phyloP scores from a whole-genome alignment of 345 rosid species.

The Excoecaria cochinchinensis region DNA sequence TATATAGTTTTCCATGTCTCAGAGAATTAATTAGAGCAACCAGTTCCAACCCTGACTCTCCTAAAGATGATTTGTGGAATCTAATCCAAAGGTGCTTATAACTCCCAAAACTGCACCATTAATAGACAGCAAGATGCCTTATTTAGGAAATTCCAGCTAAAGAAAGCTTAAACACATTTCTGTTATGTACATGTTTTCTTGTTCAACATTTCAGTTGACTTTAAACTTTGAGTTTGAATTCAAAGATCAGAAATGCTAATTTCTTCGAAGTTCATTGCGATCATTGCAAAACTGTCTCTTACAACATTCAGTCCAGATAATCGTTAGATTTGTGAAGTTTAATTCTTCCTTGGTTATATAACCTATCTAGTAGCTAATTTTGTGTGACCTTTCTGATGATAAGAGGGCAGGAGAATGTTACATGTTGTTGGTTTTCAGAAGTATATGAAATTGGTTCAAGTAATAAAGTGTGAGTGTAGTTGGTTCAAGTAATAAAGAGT shows the following conservation, averaged over 20 bases:
- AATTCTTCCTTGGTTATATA: neutral
- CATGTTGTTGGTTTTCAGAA: neutral
- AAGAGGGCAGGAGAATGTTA: neutral
- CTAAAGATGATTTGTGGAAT: neutral
- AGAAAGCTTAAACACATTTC: neutral
- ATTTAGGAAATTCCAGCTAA: neutral
- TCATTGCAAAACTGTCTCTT: neutral
- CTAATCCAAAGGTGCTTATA: neutral
- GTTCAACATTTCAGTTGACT: neutral
- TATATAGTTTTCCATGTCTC: neutral
- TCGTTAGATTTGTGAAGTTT: neutral
- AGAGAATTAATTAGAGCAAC: conserved; percentile 8
- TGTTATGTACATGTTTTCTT: neutral
- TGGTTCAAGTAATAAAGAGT: no score
- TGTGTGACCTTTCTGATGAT: neutral
- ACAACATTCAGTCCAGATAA: neutral
- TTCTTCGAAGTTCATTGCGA: neutral
- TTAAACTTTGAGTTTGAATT: neutral
- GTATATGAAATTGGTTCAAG: neutral
- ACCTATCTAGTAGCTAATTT: neutral
- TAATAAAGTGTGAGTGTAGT: no score
- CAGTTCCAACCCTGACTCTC: neutral
- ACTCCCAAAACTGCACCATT: neutral
- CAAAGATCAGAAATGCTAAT: neutral
- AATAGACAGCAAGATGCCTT: neutral